Evolutionary conservation across 768 basidiomycete species (phyloP).

Genomic region (Boletus patriciae): DNA sequence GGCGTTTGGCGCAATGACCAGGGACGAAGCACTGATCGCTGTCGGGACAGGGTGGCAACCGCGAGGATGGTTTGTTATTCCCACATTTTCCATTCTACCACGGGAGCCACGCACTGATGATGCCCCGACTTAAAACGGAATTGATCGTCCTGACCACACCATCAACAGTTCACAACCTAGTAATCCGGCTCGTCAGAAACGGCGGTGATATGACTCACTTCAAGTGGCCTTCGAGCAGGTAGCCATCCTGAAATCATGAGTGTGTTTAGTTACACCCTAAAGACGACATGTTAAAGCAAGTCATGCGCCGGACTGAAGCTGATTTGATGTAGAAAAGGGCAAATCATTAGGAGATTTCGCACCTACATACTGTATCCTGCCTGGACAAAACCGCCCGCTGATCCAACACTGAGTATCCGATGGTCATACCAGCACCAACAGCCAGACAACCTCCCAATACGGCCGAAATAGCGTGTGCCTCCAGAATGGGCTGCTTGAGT

Average conservation of each 20-base stretch:
- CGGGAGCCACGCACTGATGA: conserved; percentile 32
- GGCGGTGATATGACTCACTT: conserved; percentile 8
- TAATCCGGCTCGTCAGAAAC: background rate
- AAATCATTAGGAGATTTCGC: background rate
- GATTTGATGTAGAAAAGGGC: background rate
- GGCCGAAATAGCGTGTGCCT: conserved; percentile 11
- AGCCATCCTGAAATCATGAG: conserved; percentile 38
- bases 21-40: conserved; percentile 4
- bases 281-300: background rate
- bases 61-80: background rate
- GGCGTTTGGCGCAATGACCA: conserved; percentile 12
- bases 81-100: background rate
- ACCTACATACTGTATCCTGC: conserved; percentile 44
- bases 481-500: no score
- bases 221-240: conserved; percentile 47
- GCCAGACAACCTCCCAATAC: conserved; percentile 20
- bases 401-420: background rate
- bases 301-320: conserved; percentile 21
- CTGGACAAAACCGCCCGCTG: conserved; percentile 44
- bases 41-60: conserved; percentile 10
- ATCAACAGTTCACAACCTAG: conserved; percentile 41
- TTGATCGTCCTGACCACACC: conserved; percentile 43
- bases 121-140: conserved; percentile 43
- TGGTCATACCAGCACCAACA: conserved; percentile 15
- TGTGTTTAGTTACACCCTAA: background rate